Percentiles rank a stretch among this genome's conserved stretches.
Evolutionary conservation across 257 asterid genomes (phyloP).

Genomic region (Solanum tacnaense): DNA sequence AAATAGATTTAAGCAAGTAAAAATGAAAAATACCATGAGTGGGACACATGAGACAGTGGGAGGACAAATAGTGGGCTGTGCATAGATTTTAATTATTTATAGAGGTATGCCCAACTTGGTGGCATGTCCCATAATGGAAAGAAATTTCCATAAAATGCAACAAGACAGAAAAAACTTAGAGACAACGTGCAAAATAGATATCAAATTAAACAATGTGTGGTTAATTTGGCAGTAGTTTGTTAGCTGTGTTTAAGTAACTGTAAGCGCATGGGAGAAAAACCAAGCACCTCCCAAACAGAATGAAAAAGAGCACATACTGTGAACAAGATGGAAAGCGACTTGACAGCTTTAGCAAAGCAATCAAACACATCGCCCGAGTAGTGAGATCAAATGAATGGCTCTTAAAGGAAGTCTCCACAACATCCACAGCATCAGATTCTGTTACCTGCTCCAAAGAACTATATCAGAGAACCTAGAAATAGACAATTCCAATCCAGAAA

Average conservation of each 20-base stretch:
- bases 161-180: neutral
- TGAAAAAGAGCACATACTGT: conserved; percentile 51
- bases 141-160: neutral
- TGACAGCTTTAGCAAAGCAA: conserved; percentile 86
- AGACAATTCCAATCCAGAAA: conserved; percentile 3
- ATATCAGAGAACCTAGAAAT: conserved; percentile 4
- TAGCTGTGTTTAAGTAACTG: neutral
- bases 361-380: conserved; percentile 82
- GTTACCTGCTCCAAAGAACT: conserved; percentile 58
- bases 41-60: neutral
- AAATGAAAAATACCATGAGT: neutral
- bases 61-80: neutral
- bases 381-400: conserved; percentile 65
- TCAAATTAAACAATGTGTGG: neutral
- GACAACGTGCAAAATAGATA: neutral
- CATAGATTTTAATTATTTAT: neutral
- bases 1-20: neutral
- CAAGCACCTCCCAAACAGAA: neutral
- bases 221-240: neutral
- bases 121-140: neutral
- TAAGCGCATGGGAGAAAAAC: neutral
- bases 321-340: conserved; percentile 82
- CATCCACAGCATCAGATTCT: conserved; percentile 85
- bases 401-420: conserved; percentile 58
- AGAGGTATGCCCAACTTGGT: neutral